Percentiles rank a stretch among this genome's conserved stretches.
phyloP scores from a whole-genome alignment of 2,329 filamentous ascomycete species.

The Blastomyces gilchristii region DNA sequence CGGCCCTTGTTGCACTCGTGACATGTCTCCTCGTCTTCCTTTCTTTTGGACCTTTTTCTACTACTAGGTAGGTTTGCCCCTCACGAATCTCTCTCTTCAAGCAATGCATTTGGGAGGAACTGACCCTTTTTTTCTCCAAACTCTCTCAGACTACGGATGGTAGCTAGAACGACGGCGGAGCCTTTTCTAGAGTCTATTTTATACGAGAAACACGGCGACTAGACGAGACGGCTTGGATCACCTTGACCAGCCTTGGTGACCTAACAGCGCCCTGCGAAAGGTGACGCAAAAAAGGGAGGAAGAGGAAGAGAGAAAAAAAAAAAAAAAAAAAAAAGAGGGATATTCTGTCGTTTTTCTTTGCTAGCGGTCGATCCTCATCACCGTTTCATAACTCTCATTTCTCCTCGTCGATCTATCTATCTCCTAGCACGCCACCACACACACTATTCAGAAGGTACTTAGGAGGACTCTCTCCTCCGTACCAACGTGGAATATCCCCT shows the following conservation, averaged over 20 bases:
- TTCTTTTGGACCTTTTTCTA: not conserved
- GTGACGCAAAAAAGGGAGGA: not conserved
- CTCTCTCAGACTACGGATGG: not conserved
- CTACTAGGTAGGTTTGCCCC: too few species aligned
- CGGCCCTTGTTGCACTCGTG: not conserved
- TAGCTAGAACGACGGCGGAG: not conserved
- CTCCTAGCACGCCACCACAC: too few species aligned
- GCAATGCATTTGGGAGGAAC: not conserved
- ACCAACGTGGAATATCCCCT: conserved; percentile 19
- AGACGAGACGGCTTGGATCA: not conserved
- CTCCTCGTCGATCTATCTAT: not conserved
- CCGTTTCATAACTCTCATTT: not conserved
- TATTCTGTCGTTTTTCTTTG: not conserved
- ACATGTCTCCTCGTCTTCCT: not conserved
- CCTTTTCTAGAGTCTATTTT: not conserved
- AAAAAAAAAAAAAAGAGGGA: not conserved
- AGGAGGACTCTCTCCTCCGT: not conserved
- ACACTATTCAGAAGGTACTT: not conserved
- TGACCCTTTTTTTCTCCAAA: not conserved
- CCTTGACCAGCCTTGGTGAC: not conserved
- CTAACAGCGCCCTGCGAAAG: not conserved
- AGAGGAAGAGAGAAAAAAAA: not conserved
- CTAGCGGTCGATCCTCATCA: not conserved
- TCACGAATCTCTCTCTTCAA: not conserved
- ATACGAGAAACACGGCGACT: not conserved